Evolutionary conservation across 108 stramenopile genomes (phyloP).

Genomic region (Stephanodiscus minutulus): DNA sequence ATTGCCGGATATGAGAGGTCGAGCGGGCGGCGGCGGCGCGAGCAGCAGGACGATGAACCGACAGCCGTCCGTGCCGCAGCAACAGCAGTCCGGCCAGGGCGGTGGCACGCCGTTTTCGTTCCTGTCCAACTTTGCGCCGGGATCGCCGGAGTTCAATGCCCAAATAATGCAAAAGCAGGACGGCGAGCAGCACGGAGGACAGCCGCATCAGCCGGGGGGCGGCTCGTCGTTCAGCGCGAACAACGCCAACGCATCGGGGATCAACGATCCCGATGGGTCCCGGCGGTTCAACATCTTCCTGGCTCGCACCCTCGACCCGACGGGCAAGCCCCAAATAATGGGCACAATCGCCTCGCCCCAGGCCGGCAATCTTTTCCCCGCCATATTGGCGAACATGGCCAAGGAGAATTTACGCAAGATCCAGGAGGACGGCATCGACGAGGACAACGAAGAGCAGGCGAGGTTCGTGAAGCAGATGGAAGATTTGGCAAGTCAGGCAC

Average conservation of each 20-base stretch:
- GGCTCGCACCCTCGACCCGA: constrained; percentile 67
- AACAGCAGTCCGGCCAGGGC: constrained; percentile 9
- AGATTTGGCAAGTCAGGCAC: constrained; percentile 41
- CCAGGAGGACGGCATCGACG: constrained; percentile 43
- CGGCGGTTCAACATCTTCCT: constrained; percentile 92
- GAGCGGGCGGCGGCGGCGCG: constrained; percentile 5
- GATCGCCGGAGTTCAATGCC: constrained; percentile 44
- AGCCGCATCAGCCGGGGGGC: constrained; percentile 11
- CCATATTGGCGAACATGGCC: constrained; percentile 81
- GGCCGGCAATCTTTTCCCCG: constrained; percentile 88
- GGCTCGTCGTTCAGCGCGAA: constrained; percentile 70
- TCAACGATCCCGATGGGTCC: constrained; percentile 88
- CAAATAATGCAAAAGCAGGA: constrained; percentile 30
- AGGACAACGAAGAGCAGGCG: constrained; percentile 51
- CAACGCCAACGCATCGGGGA: constrained; percentile 82
- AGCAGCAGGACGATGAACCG: constrained; percentile 34
- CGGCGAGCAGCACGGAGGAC: constrained; percentile 2
- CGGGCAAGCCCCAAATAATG: constrained; percentile 78
- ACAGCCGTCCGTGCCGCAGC: constrained; percentile 20
- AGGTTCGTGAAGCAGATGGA: constrained; percentile 53
- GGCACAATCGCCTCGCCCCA: constrained; percentile 89
- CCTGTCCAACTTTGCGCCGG: constrained; percentile 53
- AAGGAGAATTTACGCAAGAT: constrained; percentile 59
- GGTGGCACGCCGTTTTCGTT: constrained; percentile 44
- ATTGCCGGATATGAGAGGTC: constrained; percentile 40